Evolutionary conservation across 2,329 filamentous ascomycete genomes (phyloP), one percentile per base, ranked within the genome.

Genomic region (Apiospora malaysiana): DNA sequence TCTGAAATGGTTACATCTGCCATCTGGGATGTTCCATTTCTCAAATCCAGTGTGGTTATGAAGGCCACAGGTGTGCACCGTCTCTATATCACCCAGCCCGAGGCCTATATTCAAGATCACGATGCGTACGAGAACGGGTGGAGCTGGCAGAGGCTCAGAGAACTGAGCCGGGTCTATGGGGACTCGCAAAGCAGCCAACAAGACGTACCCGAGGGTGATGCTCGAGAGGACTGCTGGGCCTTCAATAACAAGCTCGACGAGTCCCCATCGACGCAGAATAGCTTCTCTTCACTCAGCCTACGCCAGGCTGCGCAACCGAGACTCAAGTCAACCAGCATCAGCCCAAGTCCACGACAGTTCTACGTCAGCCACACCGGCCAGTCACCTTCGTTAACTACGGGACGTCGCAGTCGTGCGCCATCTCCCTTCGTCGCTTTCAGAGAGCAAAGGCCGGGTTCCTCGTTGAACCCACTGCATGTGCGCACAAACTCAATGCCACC

Each of bases 1-100:
- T 84, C 89, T 0, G 93, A 95, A 78, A 92, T 95, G 89, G 82
- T 92, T 47, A 94, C 91, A 0, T 89, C 92, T 0, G 87, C 90
- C 1, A 81, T 90, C 2, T 95, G 93, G 93, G 89, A 90, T 68
- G 88, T 91, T 2, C 85, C 88, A 12, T 95, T 95, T 73, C 85
- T 95, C 40, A 86, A 86, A 68, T 90, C 91, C 1, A 90, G 88
- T 66, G 88, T 94, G 47, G 88, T 93, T 76, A 95, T 95, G 93
- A 90, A 91, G 76, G 87, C 90, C 42, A 86, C 88, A 12, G 86
- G 88, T 32, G 80, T 84, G 73, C 90, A 90, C 72, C 87, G 93
- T 10, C 86, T 95, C 16, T 95, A 93, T 80, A 86, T 95, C 71
- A 95, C 93, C 0, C 91, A 93, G 71, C 88, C 91, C 4, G 90